phyloP scores from a whole-genome alignment of 371 early-diverging fungal genomes.

The Apophysomyces ossiformis region DNA sequence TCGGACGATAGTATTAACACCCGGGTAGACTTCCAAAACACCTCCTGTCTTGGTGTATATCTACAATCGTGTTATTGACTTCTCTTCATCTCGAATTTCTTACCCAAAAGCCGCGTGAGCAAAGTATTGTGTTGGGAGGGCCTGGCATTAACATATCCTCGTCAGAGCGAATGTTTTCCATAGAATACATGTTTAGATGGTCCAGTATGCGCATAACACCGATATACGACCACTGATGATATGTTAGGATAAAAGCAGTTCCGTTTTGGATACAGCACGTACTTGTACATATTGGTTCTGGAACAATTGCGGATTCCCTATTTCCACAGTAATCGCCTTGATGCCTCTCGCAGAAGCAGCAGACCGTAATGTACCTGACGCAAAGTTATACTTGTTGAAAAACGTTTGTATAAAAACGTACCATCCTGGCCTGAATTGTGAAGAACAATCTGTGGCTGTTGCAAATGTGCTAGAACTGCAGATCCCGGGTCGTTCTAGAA shows the following conservation, averaged over 20 bases:
- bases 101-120: constrained; percentile 45
- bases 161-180: constrained; percentile 4
- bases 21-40: constrained; percentile 84
- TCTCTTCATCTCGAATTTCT: constrained; percentile 48
- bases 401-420: constrained; percentile 7
- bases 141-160: constrained; percentile 17
- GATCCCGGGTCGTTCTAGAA: constrained; percentile 68
- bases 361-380: constrained; percentile 78
- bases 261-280: constrained; percentile 52
- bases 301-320: constrained; percentile 80
- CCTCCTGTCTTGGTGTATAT: constrained; percentile 69
- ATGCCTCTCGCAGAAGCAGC: constrained; percentile 82
- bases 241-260: constrained; percentile 56
- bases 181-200: constrained; percentile 37
- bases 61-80: constrained; percentile 35
- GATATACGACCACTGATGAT: constrained; percentile 35
- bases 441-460: constrained; percentile 81
- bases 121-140: constrained; percentile 29
- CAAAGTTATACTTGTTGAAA: background rate
- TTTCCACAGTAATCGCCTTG: constrained; percentile 88
- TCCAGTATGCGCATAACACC: constrained; percentile 49
- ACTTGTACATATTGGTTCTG: constrained; percentile 75
- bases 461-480: constrained; percentile 80
- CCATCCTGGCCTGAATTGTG: constrained; percentile 50
- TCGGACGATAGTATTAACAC: constrained; percentile 83